Conservation (phyloP, 306 rosid genomes). For the Cyamopsis tetragonoloba region DNA sequence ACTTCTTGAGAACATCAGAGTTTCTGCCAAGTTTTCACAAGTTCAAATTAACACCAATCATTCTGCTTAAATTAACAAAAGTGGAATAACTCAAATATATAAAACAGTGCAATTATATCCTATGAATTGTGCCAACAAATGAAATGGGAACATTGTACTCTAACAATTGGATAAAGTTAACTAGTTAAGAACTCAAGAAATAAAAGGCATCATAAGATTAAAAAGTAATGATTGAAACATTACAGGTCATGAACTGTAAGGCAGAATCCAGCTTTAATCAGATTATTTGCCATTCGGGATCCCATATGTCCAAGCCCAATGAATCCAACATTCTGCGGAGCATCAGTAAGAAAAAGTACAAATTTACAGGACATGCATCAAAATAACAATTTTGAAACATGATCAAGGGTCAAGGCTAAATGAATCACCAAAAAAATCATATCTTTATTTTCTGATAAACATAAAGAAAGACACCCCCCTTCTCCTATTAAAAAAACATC, state of each 20-base stretch:
- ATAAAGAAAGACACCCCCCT: not conserved
- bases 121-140: conserved; percentile 7
- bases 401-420: too few species aligned
- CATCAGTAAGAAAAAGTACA: conserved; percentile 21
- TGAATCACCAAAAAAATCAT: too few species aligned
- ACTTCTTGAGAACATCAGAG: conserved; percentile 46
- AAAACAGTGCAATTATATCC: not conserved
- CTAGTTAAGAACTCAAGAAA: conserved; percentile 15
- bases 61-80: conserved; percentile 6
- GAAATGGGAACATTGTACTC: not conserved
- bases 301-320: conserved; percentile 98
- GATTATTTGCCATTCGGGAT: conserved; percentile 86
- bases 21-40: conserved; percentile 49
- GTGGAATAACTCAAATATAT: not conserved
- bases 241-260: conserved; percentile 84
- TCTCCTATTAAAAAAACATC: not conserved
- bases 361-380: conserved; percentile 17
- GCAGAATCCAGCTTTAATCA: conserved; percentile 75
- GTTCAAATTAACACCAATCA: conserved; percentile 1
- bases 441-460: not conserved
- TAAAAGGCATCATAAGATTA: conserved; percentile 12
- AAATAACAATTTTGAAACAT: conserved; percentile 15
- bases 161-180: not conserved
- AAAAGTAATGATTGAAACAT: conserved; percentile 33
- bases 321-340: conserved; percentile 85